These are phyloP conservation scores for Coniochaeta sp. DNA, from an alignment of 2,329 filamentous ascomycete species.

Conservation along the genomic window DNA sequence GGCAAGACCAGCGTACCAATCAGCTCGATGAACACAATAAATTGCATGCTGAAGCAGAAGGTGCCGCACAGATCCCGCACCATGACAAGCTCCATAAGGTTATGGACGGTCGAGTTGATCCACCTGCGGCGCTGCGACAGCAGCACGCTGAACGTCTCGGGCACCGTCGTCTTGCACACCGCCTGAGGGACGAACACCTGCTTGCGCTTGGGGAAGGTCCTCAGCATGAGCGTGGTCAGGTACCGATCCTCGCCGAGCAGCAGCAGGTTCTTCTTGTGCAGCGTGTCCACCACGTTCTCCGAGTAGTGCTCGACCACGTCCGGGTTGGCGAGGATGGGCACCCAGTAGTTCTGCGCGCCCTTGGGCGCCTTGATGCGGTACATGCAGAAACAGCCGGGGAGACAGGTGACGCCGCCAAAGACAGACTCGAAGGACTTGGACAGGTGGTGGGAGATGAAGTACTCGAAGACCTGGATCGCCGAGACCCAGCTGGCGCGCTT, in stretches of 20 bases:
- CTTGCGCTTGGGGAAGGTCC: slow-evolving; percentile 97
- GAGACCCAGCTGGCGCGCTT: slow-evolving; percentile 92
- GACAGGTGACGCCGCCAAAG: slow-evolving; percentile 97
- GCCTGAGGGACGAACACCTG: slow-evolving; percentile 98
- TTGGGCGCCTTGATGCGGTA: slow-evolving; percentile 99
- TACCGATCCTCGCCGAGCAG: slow-evolving; percentile 92
- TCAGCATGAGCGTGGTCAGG: slow-evolving; percentile 93
- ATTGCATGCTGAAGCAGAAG: slow-evolving; percentile 99
- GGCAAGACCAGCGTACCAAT: slow-evolving; percentile 91
- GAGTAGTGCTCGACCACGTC: slow-evolving; percentile 99
- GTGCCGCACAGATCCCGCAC: slow-evolving; percentile 95
- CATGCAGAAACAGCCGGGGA: slow-evolving; percentile 99
- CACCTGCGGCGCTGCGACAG: slow-evolving; percentile 92
- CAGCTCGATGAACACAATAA: slow-evolving; percentile 91
- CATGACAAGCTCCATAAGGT: slow-evolving; percentile 93
- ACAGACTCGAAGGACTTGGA: slow-evolving; percentile 97
- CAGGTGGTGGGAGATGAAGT: slow-evolving; percentile 97
- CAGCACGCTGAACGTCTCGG: slow-evolving; percentile 84
- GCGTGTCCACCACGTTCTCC: slow-evolving; percentile 95
- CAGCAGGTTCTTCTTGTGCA: slow-evolving; percentile 95
- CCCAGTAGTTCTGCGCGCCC: slow-evolving; percentile 98
- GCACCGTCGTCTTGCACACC: slow-evolving; percentile 97
- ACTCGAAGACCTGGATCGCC: slow-evolving; percentile 98
- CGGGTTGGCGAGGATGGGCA: slow-evolving; percentile 94
- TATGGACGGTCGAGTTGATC: slow-evolving; percentile 99